Conservation (phyloP, 805 yeast genomes). For the Crinitomyces ghanaensis region DNA sequence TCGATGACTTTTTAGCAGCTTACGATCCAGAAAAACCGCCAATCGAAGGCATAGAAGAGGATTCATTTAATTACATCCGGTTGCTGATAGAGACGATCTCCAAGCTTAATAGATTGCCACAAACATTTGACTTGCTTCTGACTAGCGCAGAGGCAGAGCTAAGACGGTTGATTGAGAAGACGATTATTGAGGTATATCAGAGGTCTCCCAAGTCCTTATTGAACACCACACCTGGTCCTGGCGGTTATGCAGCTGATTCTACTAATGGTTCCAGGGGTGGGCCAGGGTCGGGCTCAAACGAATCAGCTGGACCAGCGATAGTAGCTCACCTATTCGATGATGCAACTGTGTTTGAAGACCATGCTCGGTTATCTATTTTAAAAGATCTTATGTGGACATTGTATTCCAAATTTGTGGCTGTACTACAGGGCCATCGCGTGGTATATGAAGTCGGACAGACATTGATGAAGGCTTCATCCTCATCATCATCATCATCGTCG, state of each 20-base stretch:
- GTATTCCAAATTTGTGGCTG: slow-evolving; percentile 50
- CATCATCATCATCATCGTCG: no score
- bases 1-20: slow-evolving; percentile 15
- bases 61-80: slow-evolving; percentile 44
- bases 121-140: slow-evolving; percentile 41
- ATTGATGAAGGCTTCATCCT: no score
- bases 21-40: slow-evolving; percentile 9
- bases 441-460: slow-evolving; percentile 43
- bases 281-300: not conserved
- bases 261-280: not conserved
- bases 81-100: slow-evolving; percentile 44
- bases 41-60: slow-evolving; percentile 29
- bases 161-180: slow-evolving; percentile 47
- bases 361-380: slow-evolving; percentile 42
- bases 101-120: slow-evolving; percentile 49
- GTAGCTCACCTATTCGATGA: slow-evolving; percentile 14
- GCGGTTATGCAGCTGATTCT: not conserved
- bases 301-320: slow-evolving; percentile 18
- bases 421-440: slow-evolving; percentile 60
- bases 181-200: slow-evolving; percentile 52
- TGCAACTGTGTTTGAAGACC: slow-evolving; percentile 33
- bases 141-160: slow-evolving; percentile 51
- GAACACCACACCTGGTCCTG: not conserved
- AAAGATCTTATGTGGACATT: slow-evolving; percentile 62
- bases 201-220: slow-evolving; percentile 34